Evolutionary conservation across 306 rosid species (phyloP).

Genomic region (Quillaja saponaria): DNA sequence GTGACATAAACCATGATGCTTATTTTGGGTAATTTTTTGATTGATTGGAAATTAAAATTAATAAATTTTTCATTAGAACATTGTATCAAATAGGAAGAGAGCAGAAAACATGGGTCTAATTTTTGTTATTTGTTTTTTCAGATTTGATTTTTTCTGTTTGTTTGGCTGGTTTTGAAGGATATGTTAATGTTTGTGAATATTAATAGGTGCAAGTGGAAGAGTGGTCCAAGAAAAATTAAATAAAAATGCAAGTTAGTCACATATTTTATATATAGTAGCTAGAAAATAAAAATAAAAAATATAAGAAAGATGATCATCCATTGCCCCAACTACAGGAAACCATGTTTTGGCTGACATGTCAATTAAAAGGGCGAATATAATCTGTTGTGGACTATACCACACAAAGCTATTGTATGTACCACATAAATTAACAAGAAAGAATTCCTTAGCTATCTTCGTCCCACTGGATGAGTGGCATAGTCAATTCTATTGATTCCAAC

Average conservation of each 20-base stretch:
- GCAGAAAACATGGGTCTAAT: constrained; percentile 44
- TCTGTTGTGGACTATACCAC: background rate
- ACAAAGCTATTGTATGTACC: too few relatives aligned
- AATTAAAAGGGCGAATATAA: background rate
- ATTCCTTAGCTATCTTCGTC: too few relatives aligned
- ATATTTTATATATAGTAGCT: too few relatives aligned
- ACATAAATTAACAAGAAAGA: too few relatives aligned
- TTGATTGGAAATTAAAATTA: too few relatives aligned
- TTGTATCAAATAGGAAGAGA: too few relatives aligned
- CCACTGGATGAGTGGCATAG: too few relatives aligned
- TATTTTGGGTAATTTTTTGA: background rate
- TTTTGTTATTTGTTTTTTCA: too few relatives aligned
- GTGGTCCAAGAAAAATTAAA: constrained; percentile 40
- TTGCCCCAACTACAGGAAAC: constrained; percentile 16
- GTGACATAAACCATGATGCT: constrained; percentile 48
- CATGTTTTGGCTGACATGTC: constrained; percentile 12
- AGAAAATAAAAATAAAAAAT: too few relatives aligned
- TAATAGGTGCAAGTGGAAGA: constrained; percentile 49
- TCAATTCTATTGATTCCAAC: too few relatives aligned
- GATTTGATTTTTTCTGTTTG: constrained; percentile 45
- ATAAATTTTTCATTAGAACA: too few relatives aligned
- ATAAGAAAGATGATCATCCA: constrained; percentile 21
- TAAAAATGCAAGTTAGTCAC: too few relatives aligned
- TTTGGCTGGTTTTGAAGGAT: constrained; percentile 31
- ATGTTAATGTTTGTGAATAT: constrained; percentile 21